Conservation (phyloP, 257 asterid species). For the Nicotiana noctiflora region DNA sequence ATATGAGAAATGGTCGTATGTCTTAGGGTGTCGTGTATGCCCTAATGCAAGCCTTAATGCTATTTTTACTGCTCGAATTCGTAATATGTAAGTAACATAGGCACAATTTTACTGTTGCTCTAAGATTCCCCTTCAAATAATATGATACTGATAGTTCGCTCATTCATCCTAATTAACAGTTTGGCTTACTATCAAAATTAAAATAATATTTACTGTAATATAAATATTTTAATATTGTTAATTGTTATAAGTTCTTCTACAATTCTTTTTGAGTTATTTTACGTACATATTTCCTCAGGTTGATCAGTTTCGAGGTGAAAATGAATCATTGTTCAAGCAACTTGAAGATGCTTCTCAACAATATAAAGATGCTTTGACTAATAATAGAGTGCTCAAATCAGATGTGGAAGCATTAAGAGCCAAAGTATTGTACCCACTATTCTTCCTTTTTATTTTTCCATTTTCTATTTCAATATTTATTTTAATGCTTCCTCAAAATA, state of each 20-base stretch:
- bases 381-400: slow-evolving; percentile 80
- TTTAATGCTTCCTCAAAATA: not conserved
- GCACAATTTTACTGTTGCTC: no score
- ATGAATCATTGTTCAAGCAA: slow-evolving; percentile 50
- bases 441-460: not conserved
- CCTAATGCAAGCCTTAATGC: no score
- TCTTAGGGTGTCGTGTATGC: no score
- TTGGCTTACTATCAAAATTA: no score
- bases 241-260: not conserved
- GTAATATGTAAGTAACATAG: no score
- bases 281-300: slow-evolving; percentile 28
- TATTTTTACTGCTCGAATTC: no score
- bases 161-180: no score
- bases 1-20: no score
- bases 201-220: no score
- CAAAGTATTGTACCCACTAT: slow-evolving; percentile 37
- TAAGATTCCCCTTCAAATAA: no score
- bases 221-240: not conserved
- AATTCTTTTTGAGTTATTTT: not conserved
- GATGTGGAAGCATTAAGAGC: slow-evolving; percentile 96
- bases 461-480: not conserved
- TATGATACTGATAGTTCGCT: no score
- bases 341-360: slow-evolving; percentile 60
- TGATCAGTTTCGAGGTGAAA: slow-evolving; percentile 58
- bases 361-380: slow-evolving; percentile 67